Percentiles rank a stretch among this genome's conserved stretches.
Conservation (phyloP, 2,329 filamentous ascomycete genomes). For the Davidsoniella virescens region DNA sequence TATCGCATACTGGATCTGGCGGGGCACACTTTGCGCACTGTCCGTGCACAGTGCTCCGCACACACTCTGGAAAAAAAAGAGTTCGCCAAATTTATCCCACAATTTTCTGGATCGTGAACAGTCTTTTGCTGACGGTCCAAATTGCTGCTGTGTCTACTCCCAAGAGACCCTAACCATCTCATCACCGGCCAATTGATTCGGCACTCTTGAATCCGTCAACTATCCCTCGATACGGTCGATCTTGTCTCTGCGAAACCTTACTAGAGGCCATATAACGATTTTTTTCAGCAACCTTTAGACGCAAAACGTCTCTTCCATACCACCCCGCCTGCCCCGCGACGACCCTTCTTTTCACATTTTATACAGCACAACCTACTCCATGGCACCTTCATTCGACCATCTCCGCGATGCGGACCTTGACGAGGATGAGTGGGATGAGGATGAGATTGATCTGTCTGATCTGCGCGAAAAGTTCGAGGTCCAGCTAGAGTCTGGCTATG, state of each 20-base stretch:
- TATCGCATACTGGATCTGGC: neutral
- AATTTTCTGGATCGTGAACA: conserved; percentile 4
- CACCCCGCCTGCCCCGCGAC: conserved; percentile 11
- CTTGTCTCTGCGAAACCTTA: neutral
- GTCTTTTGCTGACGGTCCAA: neutral
- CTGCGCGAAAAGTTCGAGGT: conserved; percentile 90
- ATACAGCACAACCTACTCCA: conserved; percentile 32
- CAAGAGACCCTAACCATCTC: no score
- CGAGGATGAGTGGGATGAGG: conserved; percentile 73
- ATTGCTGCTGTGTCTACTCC: no score
- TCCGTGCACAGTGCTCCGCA: conserved; percentile 9
- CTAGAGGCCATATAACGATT: neutral
- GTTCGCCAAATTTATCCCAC: conserved; percentile 11
- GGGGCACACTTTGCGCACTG: neutral
- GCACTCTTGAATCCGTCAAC: no score
- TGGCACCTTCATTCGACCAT: conserved; percentile 88
- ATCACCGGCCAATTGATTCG: no score
- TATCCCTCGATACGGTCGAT: neutral
- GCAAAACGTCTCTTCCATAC: conserved; percentile 3
- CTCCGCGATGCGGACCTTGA: conserved; percentile 80
- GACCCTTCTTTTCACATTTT: neutral
- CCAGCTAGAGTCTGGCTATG: conserved; percentile 85
- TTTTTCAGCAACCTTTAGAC: conserved; percentile 3
- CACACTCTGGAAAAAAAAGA: conserved; percentile 11
- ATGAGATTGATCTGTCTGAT: conserved; percentile 91